phyloP scores from a whole-genome alignment of 345 rosid genomes.

The Sisymbrium irio region DNA sequence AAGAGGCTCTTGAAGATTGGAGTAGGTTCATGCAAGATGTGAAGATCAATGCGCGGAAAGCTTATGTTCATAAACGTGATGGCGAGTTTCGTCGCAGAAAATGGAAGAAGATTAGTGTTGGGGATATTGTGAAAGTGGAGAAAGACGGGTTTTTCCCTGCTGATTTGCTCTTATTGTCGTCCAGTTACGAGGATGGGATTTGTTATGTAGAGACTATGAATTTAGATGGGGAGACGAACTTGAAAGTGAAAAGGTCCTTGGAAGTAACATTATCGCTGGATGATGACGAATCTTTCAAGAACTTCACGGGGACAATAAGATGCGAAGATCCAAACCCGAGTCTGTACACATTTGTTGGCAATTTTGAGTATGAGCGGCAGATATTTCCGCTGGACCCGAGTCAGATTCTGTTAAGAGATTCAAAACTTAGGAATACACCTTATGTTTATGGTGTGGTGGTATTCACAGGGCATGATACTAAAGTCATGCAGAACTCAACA shows the following conservation, averaged over 20 bases:
- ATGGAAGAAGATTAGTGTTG: conserved; percentile 81
- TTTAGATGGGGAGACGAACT: conserved; percentile 95
- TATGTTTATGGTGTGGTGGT: conserved; percentile 76
- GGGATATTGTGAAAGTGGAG: conserved; percentile 82
- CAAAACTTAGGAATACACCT: conserved; percentile 91
- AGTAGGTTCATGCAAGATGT: conserved; percentile 86
- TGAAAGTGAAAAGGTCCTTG: conserved; percentile 82
- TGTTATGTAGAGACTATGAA: conserved; percentile 99
- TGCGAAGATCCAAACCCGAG: conserved; percentile 96
- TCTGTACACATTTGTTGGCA: conserved; percentile 88
- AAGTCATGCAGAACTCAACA: conserved; percentile 94
- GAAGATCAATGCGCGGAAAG: conserved; percentile 75
- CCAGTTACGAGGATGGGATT: conserved; percentile 91
- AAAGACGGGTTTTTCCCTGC: conserved; percentile 93
- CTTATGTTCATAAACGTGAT: conserved; percentile 53
- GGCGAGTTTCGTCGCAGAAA: conserved; percentile 57
- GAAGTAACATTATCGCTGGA: conserved; percentile 67
- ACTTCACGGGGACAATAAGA: conserved; percentile 57
- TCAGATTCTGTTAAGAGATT: conserved; percentile 95
- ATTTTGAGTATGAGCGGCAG: conserved; percentile 70
- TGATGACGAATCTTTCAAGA: conserved; percentile 63
- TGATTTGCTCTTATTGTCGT: conserved; percentile 79
- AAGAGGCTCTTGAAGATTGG: conserved; percentile 98
- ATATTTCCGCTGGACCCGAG: conserved; percentile 73
- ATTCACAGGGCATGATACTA: conserved; percentile 92